Evolutionary conservation across 2,329 filamentous ascomycete genomes (phyloP).

Genomic region (Rhexocercosporidium sp.): DNA sequence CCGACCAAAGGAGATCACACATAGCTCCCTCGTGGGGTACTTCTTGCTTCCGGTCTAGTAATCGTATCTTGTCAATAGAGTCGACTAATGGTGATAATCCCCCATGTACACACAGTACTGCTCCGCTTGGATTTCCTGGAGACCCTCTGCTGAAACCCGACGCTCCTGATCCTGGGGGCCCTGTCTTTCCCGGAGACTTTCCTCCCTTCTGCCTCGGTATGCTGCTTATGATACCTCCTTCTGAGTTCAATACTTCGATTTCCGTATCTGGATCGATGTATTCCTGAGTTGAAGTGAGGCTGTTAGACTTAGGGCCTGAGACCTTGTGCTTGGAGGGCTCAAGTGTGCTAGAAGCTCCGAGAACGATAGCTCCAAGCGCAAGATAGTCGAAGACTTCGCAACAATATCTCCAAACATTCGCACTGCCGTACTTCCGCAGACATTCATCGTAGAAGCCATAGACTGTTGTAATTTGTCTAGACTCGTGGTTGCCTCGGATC

Average conservation of each 20-base stretch:
- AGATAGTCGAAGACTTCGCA: conserved; percentile 99
- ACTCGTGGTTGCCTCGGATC: conserved; percentile 95
- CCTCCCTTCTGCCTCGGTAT: conserved; percentile 59
- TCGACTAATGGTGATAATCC: conserved; percentile 91
- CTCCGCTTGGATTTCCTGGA: conserved; percentile 74
- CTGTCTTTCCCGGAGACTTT: conserved; percentile 58
- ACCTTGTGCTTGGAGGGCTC: conserved; percentile 50
- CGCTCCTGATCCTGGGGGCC: conserved; percentile 80
- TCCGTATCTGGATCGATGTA: conserved; percentile 76
- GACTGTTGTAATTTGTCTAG: conserved; percentile 93
- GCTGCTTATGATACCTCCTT: conserved; percentile 77
- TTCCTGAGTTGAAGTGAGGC: conserved; percentile 51
- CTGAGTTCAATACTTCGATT: conserved; percentile 89
- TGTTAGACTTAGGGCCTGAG: conserved; percentile 52
- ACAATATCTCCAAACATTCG: conserved; percentile 96
- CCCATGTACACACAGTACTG: conserved; percentile 94
- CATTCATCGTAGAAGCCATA: conserved; percentile 99
- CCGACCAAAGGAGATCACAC: conserved; percentile 98
- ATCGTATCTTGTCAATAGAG: conserved; percentile 90
- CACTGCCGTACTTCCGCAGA: conserved; percentile 91
- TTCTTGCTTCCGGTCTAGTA: conserved; percentile 96
- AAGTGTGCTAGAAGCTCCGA: conserved; percentile 79
- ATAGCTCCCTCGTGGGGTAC: conserved; percentile 98
- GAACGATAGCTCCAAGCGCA: conserved; percentile 94
- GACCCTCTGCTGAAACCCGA: conserved; percentile 69